Base-by-base conservation (phyloP, 805 yeast genomes). In the Candida gorgasii region DNA sequence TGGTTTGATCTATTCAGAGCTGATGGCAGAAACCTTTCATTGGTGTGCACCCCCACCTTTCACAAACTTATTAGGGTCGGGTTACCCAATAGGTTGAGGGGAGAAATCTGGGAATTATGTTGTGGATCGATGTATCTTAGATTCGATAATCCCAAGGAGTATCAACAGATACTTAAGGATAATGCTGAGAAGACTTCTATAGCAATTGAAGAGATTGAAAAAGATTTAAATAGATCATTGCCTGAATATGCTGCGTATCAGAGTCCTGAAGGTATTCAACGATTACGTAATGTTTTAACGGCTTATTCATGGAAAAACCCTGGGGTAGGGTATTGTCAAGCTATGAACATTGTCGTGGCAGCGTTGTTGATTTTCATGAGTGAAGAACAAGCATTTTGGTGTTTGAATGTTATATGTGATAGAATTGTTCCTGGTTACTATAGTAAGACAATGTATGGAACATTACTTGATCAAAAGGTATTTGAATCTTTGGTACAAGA, bases 351-450 rank as follows among this genome's bases (percentile, higher is more conserved):
- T 39, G 89, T 86, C 7, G 81, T 79, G 1, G 95, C 95, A 1
- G 90, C 88, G 0, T 61, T 86, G 40, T 65, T 86, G 39, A 85
- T 85, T 29, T 86, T 81, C 60, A 89, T 88, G 85, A 85, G 95
- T 7, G 99, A 93, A 62, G 99, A 92, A 51, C 98, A 93, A 63
- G 98, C 97, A 0, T 93, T 89, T 58, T 93, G 98, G 98, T 80
- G 92, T 44, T 72, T 93, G 43, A 79, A 82, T 42, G 78, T 79
- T 13, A 63, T 93, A 2, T 89, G 97, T 66, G 96, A 89, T 46
- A 76, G 80, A 29, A 78, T 86, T 46, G 86, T 89, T 3, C 98
- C 98, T 0, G 99, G 99, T 0, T 93, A 93, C 62, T 93, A 93
- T 58, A 90, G 98, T 2, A 88, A 82, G 55, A 92, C 97, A 0